These are phyloP conservation scores for Trametopsis cervina DNA, from an alignment of 768 basidiomycete genomes.

Conservation along the genomic window DNA sequence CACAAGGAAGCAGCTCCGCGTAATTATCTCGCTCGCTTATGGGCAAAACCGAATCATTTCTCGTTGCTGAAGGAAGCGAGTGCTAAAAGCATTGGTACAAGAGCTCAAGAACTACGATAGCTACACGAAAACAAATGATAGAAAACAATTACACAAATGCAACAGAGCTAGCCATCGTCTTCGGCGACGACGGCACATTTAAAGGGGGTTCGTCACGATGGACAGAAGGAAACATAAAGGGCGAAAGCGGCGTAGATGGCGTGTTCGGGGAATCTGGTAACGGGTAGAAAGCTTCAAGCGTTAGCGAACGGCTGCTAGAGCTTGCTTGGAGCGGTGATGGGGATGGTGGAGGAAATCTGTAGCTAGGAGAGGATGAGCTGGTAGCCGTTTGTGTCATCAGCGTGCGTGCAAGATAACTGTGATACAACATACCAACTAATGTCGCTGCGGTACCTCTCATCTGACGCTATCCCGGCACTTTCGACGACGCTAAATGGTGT, in stretches of 20 bases:
- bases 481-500: constrained; percentile 2
- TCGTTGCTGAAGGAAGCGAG: no score
- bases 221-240: not conserved
- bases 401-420: not conserved
- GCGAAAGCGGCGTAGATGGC: not conserved
- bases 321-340: not conserved
- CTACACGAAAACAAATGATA: no score
- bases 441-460: not conserved
- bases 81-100: no score
- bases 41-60: no score
- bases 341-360: not conserved
- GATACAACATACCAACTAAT: not conserved
- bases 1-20: no score
- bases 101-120: no score
- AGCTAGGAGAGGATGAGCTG: not conserved
- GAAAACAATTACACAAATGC: no score
- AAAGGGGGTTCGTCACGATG: no score
- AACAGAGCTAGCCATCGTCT: no score
- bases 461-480: not conserved
- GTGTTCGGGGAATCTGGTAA: not conserved
- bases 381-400: not conserved
- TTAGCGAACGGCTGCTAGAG: not conserved
- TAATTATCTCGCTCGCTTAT: no score
- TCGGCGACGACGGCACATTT: no score
- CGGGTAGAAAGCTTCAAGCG: not conserved